phyloP scores from a whole-genome alignment of 208 protist genomes.

The Leptomonas pyrrhocoris region DNA sequence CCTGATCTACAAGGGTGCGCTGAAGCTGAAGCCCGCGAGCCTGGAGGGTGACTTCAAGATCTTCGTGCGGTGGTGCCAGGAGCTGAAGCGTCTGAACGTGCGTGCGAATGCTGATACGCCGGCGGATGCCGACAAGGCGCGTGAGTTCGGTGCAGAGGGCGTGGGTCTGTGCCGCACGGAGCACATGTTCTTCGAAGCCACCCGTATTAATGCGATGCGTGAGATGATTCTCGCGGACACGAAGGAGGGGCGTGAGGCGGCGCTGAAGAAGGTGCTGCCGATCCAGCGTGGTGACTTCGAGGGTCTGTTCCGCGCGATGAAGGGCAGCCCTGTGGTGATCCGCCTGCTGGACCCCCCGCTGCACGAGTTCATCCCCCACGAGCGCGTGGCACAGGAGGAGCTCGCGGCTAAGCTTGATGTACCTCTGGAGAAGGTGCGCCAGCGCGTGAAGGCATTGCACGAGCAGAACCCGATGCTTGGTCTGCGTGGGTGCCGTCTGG shows the following conservation, averaged over 20 bases:
- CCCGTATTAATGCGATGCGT: constrained; percentile 85
- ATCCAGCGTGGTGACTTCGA: constrained; percentile 92
- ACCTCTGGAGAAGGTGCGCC: constrained; percentile 56
- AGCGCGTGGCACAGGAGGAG: constrained; percentile 61
- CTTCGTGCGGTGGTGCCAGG: constrained; percentile 82
- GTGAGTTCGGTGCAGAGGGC: constrained; percentile 92
- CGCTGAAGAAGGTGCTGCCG: constrained; percentile 88
- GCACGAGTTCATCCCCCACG: constrained; percentile 95
- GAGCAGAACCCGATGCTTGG: constrained; percentile 97
- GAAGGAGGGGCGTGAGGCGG: constrained; percentile 66
- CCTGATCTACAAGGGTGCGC: constrained; percentile 81
- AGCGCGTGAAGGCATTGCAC: constrained; percentile 81
- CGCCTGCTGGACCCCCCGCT: constrained; percentile 96
- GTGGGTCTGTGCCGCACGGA: constrained; percentile 96
- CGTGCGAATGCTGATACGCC: constrained; percentile 93
- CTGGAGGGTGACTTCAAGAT: constrained; percentile 81
- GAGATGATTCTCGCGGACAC: constrained; percentile 94
- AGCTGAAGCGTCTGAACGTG: constrained; percentile 82
- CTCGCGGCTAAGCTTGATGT: constrained; percentile 77
- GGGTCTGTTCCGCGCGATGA: constrained; percentile 92
- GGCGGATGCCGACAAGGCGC: constrained; percentile 70
- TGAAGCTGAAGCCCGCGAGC: constrained; percentile 62
- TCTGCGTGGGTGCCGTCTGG: constrained; percentile 93
- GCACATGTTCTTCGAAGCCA: constrained; percentile 96
- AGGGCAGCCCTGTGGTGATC: constrained; percentile 90